A percentile compares a stretch with the other conserved stretches of the same genome.
These are phyloP conservation scores for Cytospora piceae DNA, from an alignment of 2,329 filamentous ascomycete species.

Conservation along the genomic window DNA sequence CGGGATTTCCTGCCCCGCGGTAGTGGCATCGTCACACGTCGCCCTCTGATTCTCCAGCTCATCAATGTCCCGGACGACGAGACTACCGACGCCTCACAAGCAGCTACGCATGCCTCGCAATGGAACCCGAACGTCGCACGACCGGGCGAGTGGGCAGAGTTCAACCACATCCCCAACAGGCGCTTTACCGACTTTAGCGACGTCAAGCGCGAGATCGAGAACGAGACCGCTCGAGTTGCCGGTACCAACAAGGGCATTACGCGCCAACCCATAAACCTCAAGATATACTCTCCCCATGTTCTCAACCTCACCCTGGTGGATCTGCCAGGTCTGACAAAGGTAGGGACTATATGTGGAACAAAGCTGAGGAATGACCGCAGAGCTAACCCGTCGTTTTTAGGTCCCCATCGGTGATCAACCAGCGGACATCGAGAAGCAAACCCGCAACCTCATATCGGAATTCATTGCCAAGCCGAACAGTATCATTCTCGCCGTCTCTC, in stretches of 20 bases:
- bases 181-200: conserved; percentile 99
- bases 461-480: conserved; percentile 98
- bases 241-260: conserved; percentile 96
- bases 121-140: conserved; percentile 64
- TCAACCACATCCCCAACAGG: conserved; percentile 94
- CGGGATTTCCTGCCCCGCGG: conserved; percentile 95
- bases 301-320: conserved; percentile 96
- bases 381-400: conserved; percentile 43
- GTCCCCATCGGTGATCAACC: conserved; percentile 96
- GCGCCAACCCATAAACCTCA: conserved; percentile 92
- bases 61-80: conserved; percentile 91
- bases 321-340: conserved; percentile 85
- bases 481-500: conserved; percentile 94
- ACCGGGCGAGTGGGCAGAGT: conserved; percentile 92
- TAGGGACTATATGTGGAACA: neutral
- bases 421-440: conserved; percentile 94
- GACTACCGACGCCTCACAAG: conserved; percentile 53
- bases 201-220: conserved; percentile 95
- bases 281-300: conserved; percentile 98
- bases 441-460: conserved; percentile 97
- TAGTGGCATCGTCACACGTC: conserved; percentile 92
- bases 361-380: neutral
- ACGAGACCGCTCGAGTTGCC: conserved; percentile 95
- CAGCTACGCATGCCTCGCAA: conserved; percentile 26
- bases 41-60: conserved; percentile 93